Base-by-base conservation (phyloP, 108 stramenopile genomes). In the Skeletonema costatum region DNA sequence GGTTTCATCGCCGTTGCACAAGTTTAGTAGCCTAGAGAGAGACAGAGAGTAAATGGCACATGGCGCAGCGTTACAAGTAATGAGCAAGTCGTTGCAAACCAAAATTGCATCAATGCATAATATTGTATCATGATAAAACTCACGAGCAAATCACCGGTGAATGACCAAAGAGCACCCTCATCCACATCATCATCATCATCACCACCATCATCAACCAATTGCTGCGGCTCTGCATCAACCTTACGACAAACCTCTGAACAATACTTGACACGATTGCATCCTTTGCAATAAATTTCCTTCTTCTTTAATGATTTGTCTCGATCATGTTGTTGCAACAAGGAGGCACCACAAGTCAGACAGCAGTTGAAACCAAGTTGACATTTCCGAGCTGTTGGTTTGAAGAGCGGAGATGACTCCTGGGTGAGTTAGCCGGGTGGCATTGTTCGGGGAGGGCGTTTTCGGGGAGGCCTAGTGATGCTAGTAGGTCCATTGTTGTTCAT, bases 1-100 rank as follows among this genome's bases (percentile, higher is more conserved):
- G n/a, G 73, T 81, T 76, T 93, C 95, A 70, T 96, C 94, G 59
- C 87, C 85, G 62, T 90, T 82, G 71, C 94, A 96, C 10, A 89
- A 42, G 16, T 71, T 59, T 30, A 93, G 70, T 5, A 96, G 80
- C 16, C 39, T 39, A 39, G 38, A 39, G 8, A 38, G 36, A 4
- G 5, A 38, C 38, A 7, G 38, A 9, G 11, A n/a, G n/a, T n/a
- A n/a, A n/a, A n/a, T n/a, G n/a, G n/a, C n/a, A n/a, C n/a, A 25
- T 25, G 25, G 0, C 25, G 25, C 25, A 25, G 0, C 25, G 25
- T 25, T 25, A 12, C 12, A 12, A 41, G 12, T 41, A 12, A 41
- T 41, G 10, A 41, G 39, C 39, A 12, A 41, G 39, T 11, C 2
- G 11, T 12, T 41, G 10, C 39, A 41, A 41, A 41, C 10, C 10